Base-by-base conservation (phyloP, 1,284 basidiomycete genomes). In the Mycena citricolor region DNA sequence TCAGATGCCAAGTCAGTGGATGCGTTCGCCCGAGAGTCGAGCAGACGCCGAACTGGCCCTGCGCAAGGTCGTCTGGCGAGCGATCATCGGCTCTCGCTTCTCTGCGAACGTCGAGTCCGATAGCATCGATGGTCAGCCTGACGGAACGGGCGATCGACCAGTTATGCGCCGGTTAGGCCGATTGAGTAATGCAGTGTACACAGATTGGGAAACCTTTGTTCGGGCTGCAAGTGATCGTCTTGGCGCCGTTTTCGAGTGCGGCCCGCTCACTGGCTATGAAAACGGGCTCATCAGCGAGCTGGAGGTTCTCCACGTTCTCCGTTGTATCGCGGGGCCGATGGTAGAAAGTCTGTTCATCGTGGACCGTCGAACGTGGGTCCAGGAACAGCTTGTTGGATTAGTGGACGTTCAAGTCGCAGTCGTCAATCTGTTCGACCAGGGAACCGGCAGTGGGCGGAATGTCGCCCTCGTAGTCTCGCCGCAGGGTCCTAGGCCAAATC, bases 401-500 rank as follows among this genome's bases (percentile, higher is more conserved):
- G 49, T 29, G 39, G 49, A 29, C 4, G 53, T 67, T 55, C 54
- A 57, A 8, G 69, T 75, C n/a, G 63, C 71, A 20, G 54, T 77
- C 8, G 67, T 85, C 2, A 83, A 83, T 57, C 56, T 86, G 30
- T 86, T 86, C 50, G 79, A 85, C 54, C 83, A 86, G 59, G 66
- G 65, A 4, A 72, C 70, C 8, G 83, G 81, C 26, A 85, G 83
- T 58, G 81, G 75, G 32, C 63, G 83, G 52, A 86, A 85, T 59
- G 66, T 82, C 39, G 81, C 75, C 2, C 64, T 85, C 42, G 71
- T 76, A 19, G 58, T 81, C 34, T 61, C 60, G 8, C 62, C 57
- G 19, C 31, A 8, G 31, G 19, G n/a, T n/a, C n/a, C n/a, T n/a
- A n/a, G n/a, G n/a, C n/a, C n/a, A n/a, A n/a, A n/a, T n/a, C n/a